These are phyloP conservation scores for Macaranga tanarius DNA, from an alignment of 441 rosid species.

Conservation along the genomic window DNA sequence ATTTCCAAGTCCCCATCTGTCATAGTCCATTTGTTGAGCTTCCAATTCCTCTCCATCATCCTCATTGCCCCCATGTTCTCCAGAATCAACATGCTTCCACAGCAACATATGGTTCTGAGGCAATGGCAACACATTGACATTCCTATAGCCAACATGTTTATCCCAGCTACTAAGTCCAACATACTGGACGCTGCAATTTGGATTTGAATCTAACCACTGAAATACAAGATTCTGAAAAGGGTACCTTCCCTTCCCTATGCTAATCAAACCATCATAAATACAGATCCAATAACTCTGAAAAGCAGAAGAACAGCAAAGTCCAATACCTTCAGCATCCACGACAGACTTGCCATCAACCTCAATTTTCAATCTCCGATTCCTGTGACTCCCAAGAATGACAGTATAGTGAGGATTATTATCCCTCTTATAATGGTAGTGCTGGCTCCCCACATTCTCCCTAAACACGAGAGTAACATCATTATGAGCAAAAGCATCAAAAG, in stretches of 20 bases:
- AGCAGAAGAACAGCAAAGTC: conserved; percentile 75
- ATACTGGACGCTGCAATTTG: conserved; percentile 81
- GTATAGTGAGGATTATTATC: conserved; percentile 94
- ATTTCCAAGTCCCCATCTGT: conserved; percentile 78
- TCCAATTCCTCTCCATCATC: conserved; percentile 51
- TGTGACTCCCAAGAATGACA: conserved; percentile 91
- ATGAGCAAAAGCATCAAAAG: conserved; percentile 94
- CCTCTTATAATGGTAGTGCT: conserved; percentile 90
- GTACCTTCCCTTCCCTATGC: conserved; percentile 88
- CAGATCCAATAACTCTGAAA: conserved; percentile 97
- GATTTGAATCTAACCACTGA: conserved; percentile 87
- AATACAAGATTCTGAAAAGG: conserved; percentile 95
- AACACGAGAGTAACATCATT: conserved; percentile 97
- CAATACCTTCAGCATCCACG: conserved; percentile 77
- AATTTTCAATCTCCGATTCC: conserved; percentile 86
- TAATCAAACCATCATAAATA: conserved; percentile 86
- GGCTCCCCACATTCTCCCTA: conserved; percentile 91
- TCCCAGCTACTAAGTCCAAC: conserved; percentile 98
- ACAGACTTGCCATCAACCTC: conserved; percentile 87
- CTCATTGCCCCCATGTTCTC: conserved; percentile 50
- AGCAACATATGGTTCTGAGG: conserved; percentile 68
- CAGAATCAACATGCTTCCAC: conserved; percentile 86
- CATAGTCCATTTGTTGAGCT: conserved; percentile 40
- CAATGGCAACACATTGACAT: conserved; percentile 85
- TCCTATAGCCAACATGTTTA: conserved; percentile 94